Base-by-base conservation (phyloP, 441 rosid species). In the Croton setiger region DNA sequence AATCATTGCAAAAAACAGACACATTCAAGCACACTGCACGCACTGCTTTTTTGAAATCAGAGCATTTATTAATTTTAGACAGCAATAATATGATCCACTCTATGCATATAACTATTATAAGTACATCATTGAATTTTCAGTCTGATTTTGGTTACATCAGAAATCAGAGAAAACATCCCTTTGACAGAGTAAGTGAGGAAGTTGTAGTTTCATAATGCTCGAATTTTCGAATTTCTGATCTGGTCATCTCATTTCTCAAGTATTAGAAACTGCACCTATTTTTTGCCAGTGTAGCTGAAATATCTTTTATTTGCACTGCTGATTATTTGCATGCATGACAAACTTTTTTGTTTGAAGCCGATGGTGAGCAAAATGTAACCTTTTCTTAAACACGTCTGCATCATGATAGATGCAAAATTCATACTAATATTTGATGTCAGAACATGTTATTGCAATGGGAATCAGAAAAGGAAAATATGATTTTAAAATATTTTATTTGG, bases 401-500 rank as follows among this genome's bases (percentile, higher is more conserved):
- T 48, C 43, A 35, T 21, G 31, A 31, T 48, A 61, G 4, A 61
- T 7, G 13, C 20, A 1, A 15, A 35, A 14, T 59, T 36, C 33
- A 0, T 58, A 2, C 41, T 39, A n/a, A 10, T 60, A 18, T n/a
- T 61, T 41, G 17, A 49, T 17, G 21, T 49, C 17, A 14, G 53
- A 49, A 49, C 54, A 23, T 12, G n/a, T 35, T 0, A 9, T 27
- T 55, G 59, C 35, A 55, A 20, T 18, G 27, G 14, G 55, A 39
- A 37, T 35, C 20, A n/a, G 27, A 44, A 61, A 11, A 43, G 18
- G 41, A 12, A 44, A 36, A 3, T 55, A 52, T 23, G 54, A 51
- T 44, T 37, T 69, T 37, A 54, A 43, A 18, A 33, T 47, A 39
- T 76, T 36, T 66, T 68, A 58, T 67, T 21, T 48, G 48, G 45